Evolutionary conservation across 1,139 yeast genomes (phyloP), one percentile per base, ranked within the genome.

Genomic region (Geotrichum candidum): DNA sequence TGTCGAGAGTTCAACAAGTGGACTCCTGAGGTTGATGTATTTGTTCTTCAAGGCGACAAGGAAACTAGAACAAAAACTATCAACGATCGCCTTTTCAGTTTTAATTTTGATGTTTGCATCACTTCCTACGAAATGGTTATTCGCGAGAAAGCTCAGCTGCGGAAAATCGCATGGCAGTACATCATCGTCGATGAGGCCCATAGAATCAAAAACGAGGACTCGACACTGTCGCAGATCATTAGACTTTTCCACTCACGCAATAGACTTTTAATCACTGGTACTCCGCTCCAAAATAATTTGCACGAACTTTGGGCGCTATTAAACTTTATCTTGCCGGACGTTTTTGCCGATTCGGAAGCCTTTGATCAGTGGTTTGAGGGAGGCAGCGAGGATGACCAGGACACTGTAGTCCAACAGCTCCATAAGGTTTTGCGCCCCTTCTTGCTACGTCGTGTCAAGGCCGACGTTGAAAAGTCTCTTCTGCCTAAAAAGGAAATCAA

Each of bases 121-220:
- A 88, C 98, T 0, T 89, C 97, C 1, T 94, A 88, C 72, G 98
- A 94, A 73, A 89, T 91, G 84, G 95, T 94, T 35, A 86, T 94
- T 58, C 83, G 95, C 62, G 99, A 94, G 73, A 94, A 92, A 73
- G 75, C 94, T 5, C 84, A 84, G 58, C 82, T 94, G 67, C 87
- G 86, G 70, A 91, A 92, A 73, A 80, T 94, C 66, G 86, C 87
- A 62, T 94, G 99, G 99, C 94, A 92, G 75, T 94, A 92, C 72
- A 85, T 94, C 62, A 83, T 94, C 33, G 92, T 94, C 54, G 99
- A 94, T 77, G 99, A 94, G 74, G 99, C 98, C 1, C 99, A 94
- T 73, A 83, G 98, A 72, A 92, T 94, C 72, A 94, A 94, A 72
- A 94, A 94, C 74, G 98, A 94, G 73, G 96, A 90, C 71, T 86